Base-by-base conservation (phyloP, 1,284 basidiomycete genomes). In the Heterobasidion parviporum region DNA sequence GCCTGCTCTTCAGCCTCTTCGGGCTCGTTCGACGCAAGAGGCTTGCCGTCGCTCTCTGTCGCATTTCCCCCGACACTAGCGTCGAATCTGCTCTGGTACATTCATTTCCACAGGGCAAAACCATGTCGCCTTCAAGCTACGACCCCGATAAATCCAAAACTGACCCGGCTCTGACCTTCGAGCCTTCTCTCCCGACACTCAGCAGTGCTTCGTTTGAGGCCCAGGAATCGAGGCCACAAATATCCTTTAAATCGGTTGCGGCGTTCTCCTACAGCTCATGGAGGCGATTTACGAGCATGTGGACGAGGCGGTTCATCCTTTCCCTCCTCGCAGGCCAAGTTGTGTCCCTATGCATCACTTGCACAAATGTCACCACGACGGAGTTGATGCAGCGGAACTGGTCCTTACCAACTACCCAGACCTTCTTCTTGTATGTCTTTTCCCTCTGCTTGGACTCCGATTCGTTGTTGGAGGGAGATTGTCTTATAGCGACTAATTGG, bases 261-360 rank as follows among this genome's bases (percentile, higher is more conserved):
- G 79, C 78, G 1, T 85, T 90, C 61, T 57, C 62, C 8, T 49
- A 41, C 32, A 89, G 82, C 61, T 64, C 83, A 47, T 75, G 72
- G 62, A 68, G 68, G 16, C 77, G 89, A 32, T 84, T 87, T 73
- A 75, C 68, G 63, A 88, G 87, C 62, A 61, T 92, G 2, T 91
- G 86, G 84, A 91, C 89, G 9, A 77, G 73, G 56, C 77, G 83
- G 14, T 91, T 92, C 67, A 66, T 80, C 10, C 72, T 87, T 45
- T 80, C 83, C 12, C 66, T 91, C 36, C 57, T 91, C 18, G 83
- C 85, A 2, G 91, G 91, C n/a, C 91, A 93, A 67, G 67, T 91
- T 32, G 83, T 92, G 33, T 90, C 88, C 52, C 67, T 93, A 54
- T 92, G 89, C 67, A 92, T 93, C 57, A 92, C 89, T 12, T 88